These are phyloP conservation scores for Suhomyces sp. DNA, from an alignment of 805 yeast genomes.

Conservation along the genomic window DNA sequence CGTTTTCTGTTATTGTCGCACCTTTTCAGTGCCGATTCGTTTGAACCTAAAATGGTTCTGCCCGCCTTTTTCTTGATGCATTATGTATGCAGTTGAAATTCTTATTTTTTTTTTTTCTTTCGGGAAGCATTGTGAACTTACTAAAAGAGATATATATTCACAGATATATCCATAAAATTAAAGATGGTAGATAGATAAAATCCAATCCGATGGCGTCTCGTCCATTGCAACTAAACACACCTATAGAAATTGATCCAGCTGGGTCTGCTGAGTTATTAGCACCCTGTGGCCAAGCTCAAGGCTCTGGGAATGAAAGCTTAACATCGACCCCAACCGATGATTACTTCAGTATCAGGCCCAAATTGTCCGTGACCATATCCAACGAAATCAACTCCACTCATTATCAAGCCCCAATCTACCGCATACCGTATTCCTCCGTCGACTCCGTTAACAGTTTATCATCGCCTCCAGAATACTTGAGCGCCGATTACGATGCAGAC, in stretches of 20 bases:
- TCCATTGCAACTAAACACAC: constrained; percentile 3
- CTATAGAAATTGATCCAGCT: neutral
- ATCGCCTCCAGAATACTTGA: constrained; percentile 3
- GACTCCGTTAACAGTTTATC: neutral
- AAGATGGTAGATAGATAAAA: neutral
- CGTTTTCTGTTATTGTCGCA: neutral
- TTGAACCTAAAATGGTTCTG: neutral
- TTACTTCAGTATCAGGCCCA: constrained; percentile 11
- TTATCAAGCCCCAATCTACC: neutral
- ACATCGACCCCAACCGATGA: constrained; percentile 8
- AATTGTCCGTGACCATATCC: constrained; percentile 7
- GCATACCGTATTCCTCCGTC: neutral
- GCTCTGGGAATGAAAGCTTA: constrained; percentile 2
- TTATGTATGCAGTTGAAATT: constrained; percentile 1
- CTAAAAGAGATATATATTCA: neutral
- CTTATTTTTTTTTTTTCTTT: neutral
- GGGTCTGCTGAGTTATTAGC: neutral
- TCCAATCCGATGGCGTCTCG: neutral
- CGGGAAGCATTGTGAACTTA: neutral
- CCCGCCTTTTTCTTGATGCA: constrained; percentile 1
- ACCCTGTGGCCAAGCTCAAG: neutral
- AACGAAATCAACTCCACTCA: constrained; percentile 2
- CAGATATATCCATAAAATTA: neutral
- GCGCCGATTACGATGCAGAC: constrained; percentile 3
- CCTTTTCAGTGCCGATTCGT: neutral